Conservation (phyloP, 2,329 filamentous ascomycete genomes). For the Aspergillus sp. region DNA sequence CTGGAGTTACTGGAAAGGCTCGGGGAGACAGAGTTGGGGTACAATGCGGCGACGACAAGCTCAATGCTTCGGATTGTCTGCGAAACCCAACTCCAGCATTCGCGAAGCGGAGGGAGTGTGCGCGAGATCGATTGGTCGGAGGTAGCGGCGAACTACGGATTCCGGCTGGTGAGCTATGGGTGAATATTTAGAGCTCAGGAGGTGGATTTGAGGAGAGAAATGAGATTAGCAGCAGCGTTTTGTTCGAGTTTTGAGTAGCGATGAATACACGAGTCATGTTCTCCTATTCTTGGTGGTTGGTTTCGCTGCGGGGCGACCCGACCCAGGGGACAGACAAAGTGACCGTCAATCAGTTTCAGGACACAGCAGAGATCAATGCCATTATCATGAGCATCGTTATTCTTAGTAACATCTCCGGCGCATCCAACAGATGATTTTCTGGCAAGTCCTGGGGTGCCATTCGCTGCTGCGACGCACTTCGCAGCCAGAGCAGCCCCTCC, state of each 20-base stretch:
- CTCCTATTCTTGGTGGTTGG: not conserved
- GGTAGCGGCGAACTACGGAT: slow-evolving; percentile 46
- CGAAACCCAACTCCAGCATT: slow-evolving; percentile 47
- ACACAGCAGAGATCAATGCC: not conserved
- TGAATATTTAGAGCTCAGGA: slow-evolving; percentile 22
- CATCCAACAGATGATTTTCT: not conserved
- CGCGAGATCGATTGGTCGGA: slow-evolving; percentile 53
- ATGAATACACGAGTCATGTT: slow-evolving; percentile 1
- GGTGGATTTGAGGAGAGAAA: not conserved
- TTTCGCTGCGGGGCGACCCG: slow-evolving; percentile 9
- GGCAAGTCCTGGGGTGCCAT: not conserved
- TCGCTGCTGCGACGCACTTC: slow-evolving; percentile 6
- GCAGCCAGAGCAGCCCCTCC: slow-evolving; percentile 7
- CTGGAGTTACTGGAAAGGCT: slow-evolving; percentile 51
- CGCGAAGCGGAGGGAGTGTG: slow-evolving; percentile 40
- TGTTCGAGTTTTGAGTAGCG: not conserved
- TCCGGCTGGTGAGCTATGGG: slow-evolving; percentile 54
- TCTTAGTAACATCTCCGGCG: slow-evolving; percentile 1
- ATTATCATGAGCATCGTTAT: not conserved
- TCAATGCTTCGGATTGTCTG: slow-evolving; percentile 49
- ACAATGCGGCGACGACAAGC: slow-evolving; percentile 48
- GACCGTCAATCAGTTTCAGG: too few species aligned
- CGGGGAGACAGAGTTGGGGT: slow-evolving; percentile 50
- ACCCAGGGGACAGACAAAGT: not conserved
- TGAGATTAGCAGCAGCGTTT: not conserved